Evolutionary conservation across 768 basidiomycete genomes (phyloP), one percentile per base, ranked within the genome.

Genomic region (Galerina sulciceps): DNA sequence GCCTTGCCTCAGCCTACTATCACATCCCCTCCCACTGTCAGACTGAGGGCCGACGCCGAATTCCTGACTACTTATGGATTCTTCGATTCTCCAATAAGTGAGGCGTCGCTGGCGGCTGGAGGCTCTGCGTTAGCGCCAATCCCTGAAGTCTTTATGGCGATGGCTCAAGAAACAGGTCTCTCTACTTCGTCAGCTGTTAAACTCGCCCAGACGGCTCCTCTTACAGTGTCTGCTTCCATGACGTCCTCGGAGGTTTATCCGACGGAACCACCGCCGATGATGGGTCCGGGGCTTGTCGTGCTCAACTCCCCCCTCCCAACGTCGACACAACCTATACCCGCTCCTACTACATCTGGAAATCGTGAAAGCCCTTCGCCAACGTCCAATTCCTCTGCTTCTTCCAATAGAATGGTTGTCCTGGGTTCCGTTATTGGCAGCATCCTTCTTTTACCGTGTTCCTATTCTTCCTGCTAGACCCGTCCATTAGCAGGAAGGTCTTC

Each of bases 341-440:
- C 35, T 18, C 20, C 36, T 17, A 51, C 22, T 51, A 15, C 37
- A 31, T 31, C 26, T 31, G 26, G 26, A 31, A 31, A 31, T 35
- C 35, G n/a, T 14, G 18, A 11, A 44, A 47, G 36, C 31, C 38
- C 46, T 4, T 42, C 58, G 14, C 31, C 54, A 9, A 56, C 37
- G 8, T 8, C 57, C 22, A 38, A 34, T 35, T 31, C 45, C 36
- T 42, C 42, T 9, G 44, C 40, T 17, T 49, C 61, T 20, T 58
- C 64, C 13, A 50, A 49, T 26, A 36, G 44, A 18, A 35, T 63
- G n/a, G 34, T 69, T 52, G 53, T 63, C 34, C 53, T 69, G 10
- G 68, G 62, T 1, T 46, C 61, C 23, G 50, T 67, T 22, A 59
- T 67, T 37, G 68, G 65, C 18, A 61, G 61, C 10, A 62, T 70